These are phyloP conservation scores for Serendipita sp. DNA, from an alignment of 768 basidiomycete species.

Conservation along the genomic window DNA sequence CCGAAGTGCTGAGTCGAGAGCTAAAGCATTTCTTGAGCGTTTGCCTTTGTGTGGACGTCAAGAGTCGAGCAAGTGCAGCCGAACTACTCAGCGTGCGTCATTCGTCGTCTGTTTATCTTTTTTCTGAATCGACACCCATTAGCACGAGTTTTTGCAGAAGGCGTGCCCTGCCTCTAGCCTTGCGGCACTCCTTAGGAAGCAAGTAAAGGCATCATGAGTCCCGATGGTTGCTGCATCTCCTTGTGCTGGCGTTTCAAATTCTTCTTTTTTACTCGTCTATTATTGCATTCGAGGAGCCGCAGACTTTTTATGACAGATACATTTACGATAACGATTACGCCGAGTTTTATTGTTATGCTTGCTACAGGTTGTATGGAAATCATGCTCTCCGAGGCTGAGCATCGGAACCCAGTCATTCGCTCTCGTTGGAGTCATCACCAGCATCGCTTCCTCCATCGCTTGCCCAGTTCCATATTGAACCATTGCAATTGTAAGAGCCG, in stretches of 20 bases:
- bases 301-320: too few species aligned
- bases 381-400: background rate
- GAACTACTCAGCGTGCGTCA: slow-evolving; percentile 65
- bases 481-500: background rate
- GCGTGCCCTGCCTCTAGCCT: slow-evolving; percentile 70
- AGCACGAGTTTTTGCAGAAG: slow-evolving; percentile 94
- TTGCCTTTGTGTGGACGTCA: slow-evolving; percentile 95
- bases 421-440: background rate
- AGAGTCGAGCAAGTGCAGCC: slow-evolving; percentile 73
- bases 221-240: background rate
- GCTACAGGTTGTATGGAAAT: background rate
- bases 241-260: too few species aligned
- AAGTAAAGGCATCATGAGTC: slow-evolving; percentile 16
- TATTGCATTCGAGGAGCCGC: too few species aligned
- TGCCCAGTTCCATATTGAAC: background rate
- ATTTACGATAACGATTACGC: background rate
- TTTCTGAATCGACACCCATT: background rate
- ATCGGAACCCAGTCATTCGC: too few species aligned
- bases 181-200: slow-evolving; percentile 56
- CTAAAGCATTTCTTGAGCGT: slow-evolving; percentile 94
- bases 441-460: background rate
- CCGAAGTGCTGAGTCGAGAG: slow-evolving; percentile 79
- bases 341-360: background rate
- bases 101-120: slow-evolving; percentile 6
- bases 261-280: too few species aligned